Evolutionary conservation across 768 basidiomycete genomes (phyloP).

Genomic region (Suillus paluster): DNA sequence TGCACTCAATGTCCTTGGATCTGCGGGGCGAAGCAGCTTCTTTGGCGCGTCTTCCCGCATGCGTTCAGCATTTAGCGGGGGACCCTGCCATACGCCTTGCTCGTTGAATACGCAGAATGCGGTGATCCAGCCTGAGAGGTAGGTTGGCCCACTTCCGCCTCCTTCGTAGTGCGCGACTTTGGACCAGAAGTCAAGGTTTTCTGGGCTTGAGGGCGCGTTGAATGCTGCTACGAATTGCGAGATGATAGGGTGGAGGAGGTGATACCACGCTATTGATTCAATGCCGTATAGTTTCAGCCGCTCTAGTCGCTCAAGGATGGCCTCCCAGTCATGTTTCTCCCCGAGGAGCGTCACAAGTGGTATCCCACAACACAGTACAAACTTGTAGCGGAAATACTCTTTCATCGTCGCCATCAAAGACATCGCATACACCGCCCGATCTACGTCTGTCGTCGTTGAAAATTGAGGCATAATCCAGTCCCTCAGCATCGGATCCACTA

Average conservation of each 20-base stretch:
- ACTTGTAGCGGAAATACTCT: constrained; percentile 36
- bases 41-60: constrained; percentile 32
- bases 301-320: constrained; percentile 41
- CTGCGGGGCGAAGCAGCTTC: constrained; percentile 30
- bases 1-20: constrained; percentile 28
- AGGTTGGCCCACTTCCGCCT: constrained; percentile 29
- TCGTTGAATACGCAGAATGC: constrained; percentile 41
- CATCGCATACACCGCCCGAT: constrained; percentile 42
- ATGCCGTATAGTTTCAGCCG: constrained; percentile 44
- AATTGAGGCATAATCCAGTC: constrained; percentile 50
- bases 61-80: constrained; percentile 33
- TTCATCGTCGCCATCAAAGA: constrained; percentile 49
- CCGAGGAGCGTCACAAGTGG: constrained; percentile 51
- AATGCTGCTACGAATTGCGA: constrained; percentile 41
- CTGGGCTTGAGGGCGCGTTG: constrained; percentile 30
- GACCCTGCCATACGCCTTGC: constrained; percentile 39
- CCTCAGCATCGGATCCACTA: constrained; percentile 33
- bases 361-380: constrained; percentile 42
- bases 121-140: constrained; percentile 45
- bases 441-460: constrained; percentile 47
- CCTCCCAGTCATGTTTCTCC: constrained; percentile 44
- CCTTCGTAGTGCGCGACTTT: constrained; percentile 30
- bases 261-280: constrained; percentile 42
- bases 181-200: constrained; percentile 45
- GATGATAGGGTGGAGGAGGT: constrained; percentile 46